A percentile compares a stretch with the other conserved stretches of the same genome.
Conservation (phyloP, 1,284 basidiomycete genomes). For the Agroathelia rolfsii region DNA sequence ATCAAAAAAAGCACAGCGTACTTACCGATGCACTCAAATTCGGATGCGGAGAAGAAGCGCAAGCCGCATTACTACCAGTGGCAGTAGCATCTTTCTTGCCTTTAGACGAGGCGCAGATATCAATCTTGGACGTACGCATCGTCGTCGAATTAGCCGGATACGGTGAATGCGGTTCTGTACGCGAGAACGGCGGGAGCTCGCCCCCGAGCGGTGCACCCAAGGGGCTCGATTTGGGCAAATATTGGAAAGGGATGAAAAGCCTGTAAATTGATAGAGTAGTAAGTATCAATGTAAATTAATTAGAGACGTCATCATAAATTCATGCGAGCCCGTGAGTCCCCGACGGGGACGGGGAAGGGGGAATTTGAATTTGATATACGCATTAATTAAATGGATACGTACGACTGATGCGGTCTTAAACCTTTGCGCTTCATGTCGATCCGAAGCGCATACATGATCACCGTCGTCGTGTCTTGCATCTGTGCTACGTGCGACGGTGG, state of each 20-base stretch:
- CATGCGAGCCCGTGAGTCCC: conserved; percentile 13
- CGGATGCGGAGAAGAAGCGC: conserved; percentile 1
- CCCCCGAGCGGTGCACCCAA: conserved; percentile 20
- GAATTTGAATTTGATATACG: conserved; percentile 11
- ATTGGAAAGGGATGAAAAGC: conserved; percentile 23
- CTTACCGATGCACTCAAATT: too few relatives aligned
- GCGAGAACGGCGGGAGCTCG: conserved; percentile 17
- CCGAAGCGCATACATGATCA: conserved; percentile 29
- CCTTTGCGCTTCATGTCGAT: conserved; percentile 32
- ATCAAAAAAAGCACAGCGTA: too few relatives aligned
- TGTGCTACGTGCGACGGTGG: conserved; percentile 31
- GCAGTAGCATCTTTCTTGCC: conserved; percentile 5
- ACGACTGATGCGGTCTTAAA: conserved; percentile 32
- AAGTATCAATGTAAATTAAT: conserved; percentile 6
- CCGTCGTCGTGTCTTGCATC: conserved; percentile 26
- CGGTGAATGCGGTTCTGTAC: conserved; percentile 22
- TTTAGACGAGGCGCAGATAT: conserved; percentile 1
- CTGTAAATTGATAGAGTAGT: conserved; percentile 12
- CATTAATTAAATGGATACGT: conserved; percentile 14
- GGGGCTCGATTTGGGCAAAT: conserved; percentile 32
- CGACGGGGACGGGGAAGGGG: conserved; percentile 8
- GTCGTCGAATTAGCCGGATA: conserved; percentile 19
- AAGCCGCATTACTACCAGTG: neutral
- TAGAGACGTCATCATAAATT: conserved; percentile 8
- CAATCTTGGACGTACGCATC: conserved; percentile 14